phyloP scores from a whole-genome alignment of 1,284 basidiomycete genomes.

The Papiliotrema fonsecae region DNA sequence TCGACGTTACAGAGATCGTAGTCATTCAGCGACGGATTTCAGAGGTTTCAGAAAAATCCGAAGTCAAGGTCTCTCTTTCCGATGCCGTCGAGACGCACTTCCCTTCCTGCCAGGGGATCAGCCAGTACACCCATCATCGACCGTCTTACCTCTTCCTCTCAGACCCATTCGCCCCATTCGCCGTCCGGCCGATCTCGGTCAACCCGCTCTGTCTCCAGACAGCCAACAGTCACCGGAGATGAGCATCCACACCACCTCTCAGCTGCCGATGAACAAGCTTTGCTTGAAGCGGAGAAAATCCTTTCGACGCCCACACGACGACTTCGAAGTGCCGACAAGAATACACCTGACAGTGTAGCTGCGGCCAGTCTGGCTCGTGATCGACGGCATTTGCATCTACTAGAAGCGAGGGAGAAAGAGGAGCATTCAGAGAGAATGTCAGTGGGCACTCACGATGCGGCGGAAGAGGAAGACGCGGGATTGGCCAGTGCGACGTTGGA shows the following conservation, averaged over 20 bases:
- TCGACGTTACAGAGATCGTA: too few species aligned
- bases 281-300: constrained; percentile 22
- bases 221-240: background rate
- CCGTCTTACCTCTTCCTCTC: background rate
- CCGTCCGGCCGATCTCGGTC: constrained; percentile 6
- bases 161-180: too few species aligned
- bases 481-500: background rate
- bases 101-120: background rate
- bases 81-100: background rate
- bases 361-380: background rate
- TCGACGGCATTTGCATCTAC: background rate
- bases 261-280: constrained; percentile 30
- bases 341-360: background rate
- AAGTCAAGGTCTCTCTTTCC: too few species aligned
- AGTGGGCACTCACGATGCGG: background rate
- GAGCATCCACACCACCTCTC: constrained; percentile 19
- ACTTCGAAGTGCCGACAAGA: too few species aligned
- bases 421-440: background rate
- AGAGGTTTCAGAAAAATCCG: too few species aligned
- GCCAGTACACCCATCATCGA: background rate
- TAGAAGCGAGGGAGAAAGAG: background rate
- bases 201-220: background rate
- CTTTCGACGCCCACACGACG: constrained; percentile 3
- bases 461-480: background rate
- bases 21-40: too few species aligned